A percentile compares a stretch with the other conserved stretches of the same genome.
phyloP scores from a whole-genome alignment of 495 filamentous ascomycete genomes.

The Aspergillus avenaceus region DNA sequence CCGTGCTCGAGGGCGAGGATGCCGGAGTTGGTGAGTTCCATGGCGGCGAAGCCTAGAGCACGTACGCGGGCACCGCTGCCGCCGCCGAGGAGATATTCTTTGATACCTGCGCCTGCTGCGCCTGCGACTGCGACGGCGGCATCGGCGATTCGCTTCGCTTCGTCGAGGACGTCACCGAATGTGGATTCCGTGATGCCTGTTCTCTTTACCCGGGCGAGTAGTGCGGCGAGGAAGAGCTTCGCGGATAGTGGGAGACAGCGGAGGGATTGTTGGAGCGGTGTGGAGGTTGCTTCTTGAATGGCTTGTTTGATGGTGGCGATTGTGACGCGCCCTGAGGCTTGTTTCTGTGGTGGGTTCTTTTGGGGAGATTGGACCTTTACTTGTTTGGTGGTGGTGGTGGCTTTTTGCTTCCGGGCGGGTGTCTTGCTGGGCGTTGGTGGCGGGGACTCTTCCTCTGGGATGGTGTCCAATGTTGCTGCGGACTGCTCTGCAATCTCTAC shows the following conservation, averaged over 20 bases:
- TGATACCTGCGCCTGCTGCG: constrained; percentile 34
- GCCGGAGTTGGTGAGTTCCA: constrained; percentile 81
- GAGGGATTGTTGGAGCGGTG: constrained; percentile 83
- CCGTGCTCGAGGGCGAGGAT: constrained; percentile 74
- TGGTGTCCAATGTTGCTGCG: constrained; percentile 19
- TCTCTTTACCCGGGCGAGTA: constrained; percentile 71
- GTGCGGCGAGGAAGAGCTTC: constrained; percentile 79
- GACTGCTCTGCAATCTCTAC: constrained; percentile 92
- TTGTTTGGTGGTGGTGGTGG: constrained; percentile 10
- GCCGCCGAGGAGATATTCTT: constrained; percentile 40
- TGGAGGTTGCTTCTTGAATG: constrained; percentile 91
- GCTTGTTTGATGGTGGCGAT: constrained; percentile 91
- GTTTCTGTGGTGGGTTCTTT: constrained; percentile 14
- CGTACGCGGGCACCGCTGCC: constrained; percentile 51
- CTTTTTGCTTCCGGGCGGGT: constrained; percentile 29
- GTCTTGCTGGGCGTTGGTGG: constrained; percentile 47
- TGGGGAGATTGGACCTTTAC: constrained; percentile 16
- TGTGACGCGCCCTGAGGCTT: constrained; percentile 60
- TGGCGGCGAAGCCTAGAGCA: constrained; percentile 67
- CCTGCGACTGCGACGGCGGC: constrained; percentile 45
- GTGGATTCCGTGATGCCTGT: constrained; percentile 84
- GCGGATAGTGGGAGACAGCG: constrained; percentile 73
- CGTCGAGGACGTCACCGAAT: constrained; percentile 86
- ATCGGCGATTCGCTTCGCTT: constrained; percentile 72
- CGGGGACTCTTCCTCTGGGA: constrained; percentile 19